A percentile compares a stretch with the other conserved stretches of the same genome.
phyloP scores from a whole-genome alignment of 495 filamentous ascomycete species.

The Hypomontagnella monticulosa region DNA sequence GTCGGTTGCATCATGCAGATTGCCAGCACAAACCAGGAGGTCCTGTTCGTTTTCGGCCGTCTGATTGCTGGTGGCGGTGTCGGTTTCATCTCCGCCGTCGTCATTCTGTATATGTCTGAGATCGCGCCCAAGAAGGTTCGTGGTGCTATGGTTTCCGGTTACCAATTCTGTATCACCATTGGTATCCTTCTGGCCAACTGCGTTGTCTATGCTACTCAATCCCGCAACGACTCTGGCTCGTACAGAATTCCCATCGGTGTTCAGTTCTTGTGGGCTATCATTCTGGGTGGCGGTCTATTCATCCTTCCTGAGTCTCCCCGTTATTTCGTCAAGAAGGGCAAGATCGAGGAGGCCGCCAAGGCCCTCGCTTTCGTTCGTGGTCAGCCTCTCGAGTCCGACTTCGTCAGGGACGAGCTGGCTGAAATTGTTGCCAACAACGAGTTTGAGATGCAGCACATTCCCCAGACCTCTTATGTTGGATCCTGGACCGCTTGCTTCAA shows the following conservation, averaged over 20 bases:
- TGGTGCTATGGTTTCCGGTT: slow-evolving; percentile 73
- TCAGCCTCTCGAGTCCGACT: slow-evolving; percentile 68
- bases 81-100: slow-evolving; percentile 63
- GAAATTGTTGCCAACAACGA: slow-evolving; percentile 78
- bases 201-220: slow-evolving; percentile 70
- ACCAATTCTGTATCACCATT: slow-evolving; percentile 78
- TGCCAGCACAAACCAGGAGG: slow-evolving; percentile 65
- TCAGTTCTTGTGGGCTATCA: slow-evolving; percentile 73
- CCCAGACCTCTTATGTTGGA: slow-evolving; percentile 65
- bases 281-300: slow-evolving; percentile 65
- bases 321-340: slow-evolving; percentile 66
- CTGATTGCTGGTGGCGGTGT: slow-evolving; percentile 71
- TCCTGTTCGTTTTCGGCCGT: slow-evolving; percentile 72
- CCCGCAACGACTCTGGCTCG: slow-evolving; percentile 67
- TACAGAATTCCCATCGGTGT: slow-evolving; percentile 77
- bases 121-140: slow-evolving; percentile 71
- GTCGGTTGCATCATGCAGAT: slow-evolving; percentile 69
- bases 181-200: slow-evolving; percentile 73
- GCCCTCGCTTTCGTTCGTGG: slow-evolving; percentile 61
- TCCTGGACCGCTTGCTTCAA: slow-evolving; percentile 75
- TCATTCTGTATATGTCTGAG: slow-evolving; percentile 78
- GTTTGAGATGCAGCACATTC: slow-evolving; percentile 67
- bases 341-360: slow-evolving; percentile 64
- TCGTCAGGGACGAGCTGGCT: slow-evolving; percentile 72
- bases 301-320: slow-evolving; percentile 68